Evolutionary conservation across 2,329 filamentous ascomycete species (phyloP).

Genomic region (Penicillium italicum): DNA sequence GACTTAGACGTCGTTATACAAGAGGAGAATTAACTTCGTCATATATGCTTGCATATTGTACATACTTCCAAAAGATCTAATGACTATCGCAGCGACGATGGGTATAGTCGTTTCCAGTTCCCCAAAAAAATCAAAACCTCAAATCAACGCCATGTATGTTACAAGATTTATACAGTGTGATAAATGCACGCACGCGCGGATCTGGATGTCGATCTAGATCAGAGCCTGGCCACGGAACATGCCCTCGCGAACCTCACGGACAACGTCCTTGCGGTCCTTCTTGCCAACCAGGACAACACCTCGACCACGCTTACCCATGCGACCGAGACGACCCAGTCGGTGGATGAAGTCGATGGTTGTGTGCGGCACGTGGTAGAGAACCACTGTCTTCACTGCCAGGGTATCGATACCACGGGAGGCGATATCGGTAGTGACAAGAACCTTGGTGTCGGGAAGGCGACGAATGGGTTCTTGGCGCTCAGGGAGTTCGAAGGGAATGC

Average conservation of each 20-base stretch:
- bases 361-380: conserved; percentile 96
- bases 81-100: conserved; percentile 8
- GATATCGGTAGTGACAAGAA: conserved; percentile 90
- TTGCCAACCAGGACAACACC: conserved; percentile 89
- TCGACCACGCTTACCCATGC: conserved; percentile 86
- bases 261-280: conserved; percentile 82
- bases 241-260: conserved; percentile 84
- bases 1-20: background rate
- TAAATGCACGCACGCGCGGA: conserved; percentile 1
- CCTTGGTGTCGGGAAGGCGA: conserved; percentile 72
- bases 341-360: conserved; percentile 98
- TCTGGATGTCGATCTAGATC: conserved; percentile 49
- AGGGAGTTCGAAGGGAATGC: conserved; percentile 41
- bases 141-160: conserved; percentile 21
- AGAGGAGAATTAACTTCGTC: conserved; percentile 7
- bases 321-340: conserved; percentile 81
- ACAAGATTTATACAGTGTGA: conserved; percentile 17
- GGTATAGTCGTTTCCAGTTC: conserved; percentile 15
- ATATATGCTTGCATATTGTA: conserved; percentile 12
- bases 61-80: conserved; percentile 9
- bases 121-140: conserved; percentile 7
- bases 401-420: conserved; percentile 94
- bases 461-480: conserved; percentile 41
- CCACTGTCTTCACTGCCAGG: conserved; percentile 81
- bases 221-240: conserved; percentile 79